A percentile compares a stretch with the other conserved stretches of the same genome.
Conservation (phyloP, 768 basidiomycete species). For the Exsudoporus frostii region DNA sequence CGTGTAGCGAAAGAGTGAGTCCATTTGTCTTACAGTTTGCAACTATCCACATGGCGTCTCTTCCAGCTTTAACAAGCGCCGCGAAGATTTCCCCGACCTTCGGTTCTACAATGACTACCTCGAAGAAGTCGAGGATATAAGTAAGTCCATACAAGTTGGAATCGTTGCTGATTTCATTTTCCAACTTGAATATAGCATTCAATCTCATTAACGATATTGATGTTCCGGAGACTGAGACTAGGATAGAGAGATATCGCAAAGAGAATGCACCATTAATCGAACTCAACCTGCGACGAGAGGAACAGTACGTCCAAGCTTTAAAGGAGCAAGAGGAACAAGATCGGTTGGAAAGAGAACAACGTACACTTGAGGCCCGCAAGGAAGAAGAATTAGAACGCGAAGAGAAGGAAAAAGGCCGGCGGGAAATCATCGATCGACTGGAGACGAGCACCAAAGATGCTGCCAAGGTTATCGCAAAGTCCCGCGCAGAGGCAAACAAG, state of each 20-base stretch:
- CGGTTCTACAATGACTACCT: conserved; percentile 91
- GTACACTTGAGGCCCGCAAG: conserved; percentile 60
- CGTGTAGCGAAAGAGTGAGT: conserved; percentile 86
- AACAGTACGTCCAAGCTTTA: conserved; percentile 66
- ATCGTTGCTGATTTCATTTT: not conserved
- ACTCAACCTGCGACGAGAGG: conserved; percentile 79
- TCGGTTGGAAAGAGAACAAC: conserved; percentile 63
- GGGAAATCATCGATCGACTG: conserved; percentile 77
- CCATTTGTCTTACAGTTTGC: not conserved
- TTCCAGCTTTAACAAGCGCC: conserved; percentile 86
- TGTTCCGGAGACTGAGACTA: conserved; percentile 73
- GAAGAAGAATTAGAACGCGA: conserved; percentile 76
- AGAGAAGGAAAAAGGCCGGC: conserved; percentile 66
- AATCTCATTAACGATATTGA: conserved; percentile 93
- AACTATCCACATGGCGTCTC: not conserved
- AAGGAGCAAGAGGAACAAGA: conserved; percentile 82
- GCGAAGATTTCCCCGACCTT: conserved; percentile 82
- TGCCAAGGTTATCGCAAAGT: conserved; percentile 63
- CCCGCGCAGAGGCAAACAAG: conserved; percentile 60
- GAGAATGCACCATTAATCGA: conserved; percentile 84
- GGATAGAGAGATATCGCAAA: conserved; percentile 71
- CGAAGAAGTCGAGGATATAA: conserved; percentile 92
- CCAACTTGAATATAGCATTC: conserved; percentile 56
- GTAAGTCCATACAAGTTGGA: conserved; percentile 35
- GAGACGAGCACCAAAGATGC: conserved; percentile 76